A percentile compares a stretch with the other conserved stretches of the same genome.
Evolutionary conservation across 2,329 filamentous ascomycete genomes (phyloP).

Genomic region (Boeremia lycopersici): DNA sequence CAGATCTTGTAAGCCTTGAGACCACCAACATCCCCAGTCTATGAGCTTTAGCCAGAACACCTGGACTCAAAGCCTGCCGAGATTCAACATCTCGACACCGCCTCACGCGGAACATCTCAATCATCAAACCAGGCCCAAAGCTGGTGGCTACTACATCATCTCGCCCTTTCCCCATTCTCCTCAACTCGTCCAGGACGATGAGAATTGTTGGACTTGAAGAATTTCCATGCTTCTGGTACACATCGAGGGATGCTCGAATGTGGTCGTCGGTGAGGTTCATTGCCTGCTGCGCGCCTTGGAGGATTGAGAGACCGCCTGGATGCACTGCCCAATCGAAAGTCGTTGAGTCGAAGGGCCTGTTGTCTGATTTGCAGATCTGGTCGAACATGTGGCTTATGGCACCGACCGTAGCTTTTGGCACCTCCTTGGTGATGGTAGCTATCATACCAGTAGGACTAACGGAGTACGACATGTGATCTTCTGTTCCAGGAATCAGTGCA

Average conservation of each 20-base stretch:
- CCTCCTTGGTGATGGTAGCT: conserved; percentile 30
- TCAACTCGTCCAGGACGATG: conserved; percentile 67
- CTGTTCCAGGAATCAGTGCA: conserved; percentile 65
- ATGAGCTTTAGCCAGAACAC: conserved; percentile 6
- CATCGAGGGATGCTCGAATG: conserved; percentile 72
- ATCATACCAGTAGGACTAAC: conserved; percentile 63
- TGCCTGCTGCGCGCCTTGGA: conserved; percentile 65
- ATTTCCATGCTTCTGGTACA: conserved; percentile 72
- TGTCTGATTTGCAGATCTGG: conserved; percentile 32
- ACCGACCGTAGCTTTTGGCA: conserved; percentile 22
- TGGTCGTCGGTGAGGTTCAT: conserved; percentile 66
- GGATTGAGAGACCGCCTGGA: conserved; percentile 70
- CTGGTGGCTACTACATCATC: conserved; percentile 71
- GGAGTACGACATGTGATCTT: conserved; percentile 68
- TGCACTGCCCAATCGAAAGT: conserved; percentile 78
- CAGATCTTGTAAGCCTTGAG: neutral
- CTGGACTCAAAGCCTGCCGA: conserved; percentile 2
- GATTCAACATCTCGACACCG: conserved; percentile 35
- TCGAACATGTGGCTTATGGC: conserved; percentile 36
- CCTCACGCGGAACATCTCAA: conserved; percentile 72
- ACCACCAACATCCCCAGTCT: conserved; percentile 3
- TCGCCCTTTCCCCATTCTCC: conserved; percentile 50
- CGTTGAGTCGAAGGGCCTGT: conserved; percentile 44
- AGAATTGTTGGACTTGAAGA: conserved; percentile 71
- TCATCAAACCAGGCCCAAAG: conserved; percentile 71